Conservation (phyloP, 2,329 filamentous ascomycete genomes). For the Fusarium staphyleae region DNA sequence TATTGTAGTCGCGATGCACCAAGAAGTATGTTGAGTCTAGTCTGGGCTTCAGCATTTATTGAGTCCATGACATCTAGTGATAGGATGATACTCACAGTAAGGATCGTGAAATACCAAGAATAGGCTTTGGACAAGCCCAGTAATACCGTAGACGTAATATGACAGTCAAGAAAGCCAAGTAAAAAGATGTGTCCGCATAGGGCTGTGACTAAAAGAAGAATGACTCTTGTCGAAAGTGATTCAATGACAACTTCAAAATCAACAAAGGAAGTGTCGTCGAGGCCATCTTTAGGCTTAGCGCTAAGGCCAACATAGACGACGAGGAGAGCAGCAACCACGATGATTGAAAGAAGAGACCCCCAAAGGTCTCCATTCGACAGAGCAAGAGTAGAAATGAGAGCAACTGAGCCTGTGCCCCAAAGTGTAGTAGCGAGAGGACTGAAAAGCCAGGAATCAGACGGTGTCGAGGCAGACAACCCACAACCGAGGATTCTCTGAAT, state of each 20-base stretch:
- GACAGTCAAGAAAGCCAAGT: slow-evolving; percentile 36
- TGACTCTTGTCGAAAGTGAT: slow-evolving; percentile 36
- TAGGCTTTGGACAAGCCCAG: slow-evolving; percentile 44
- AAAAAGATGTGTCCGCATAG: slow-evolving; percentile 28
- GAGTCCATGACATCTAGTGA: rapidly evolving
- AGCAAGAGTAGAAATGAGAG: slow-evolving; percentile 14
- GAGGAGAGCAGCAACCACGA: slow-evolving; percentile 42
- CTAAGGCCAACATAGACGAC: slow-evolving; percentile 41
- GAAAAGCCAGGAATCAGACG: neutral
- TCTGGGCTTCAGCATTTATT: neutral
- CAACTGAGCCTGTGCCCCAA: neutral
- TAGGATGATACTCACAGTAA: slow-evolving; percentile 38
- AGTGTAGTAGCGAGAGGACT: neutral
- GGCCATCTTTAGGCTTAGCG: neutral
- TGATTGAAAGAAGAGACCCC: slow-evolving; percentile 32
- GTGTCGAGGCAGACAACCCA: neutral
- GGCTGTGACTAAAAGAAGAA: slow-evolving; percentile 21
- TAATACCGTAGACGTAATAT: slow-evolving; percentile 20
- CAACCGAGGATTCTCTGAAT: slow-evolving; percentile 8
- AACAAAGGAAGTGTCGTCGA: neutral
- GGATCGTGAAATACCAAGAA: slow-evolving; percentile 47
- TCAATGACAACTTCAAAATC: slow-evolving; percentile 39
- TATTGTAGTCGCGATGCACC: slow-evolving; percentile 41
- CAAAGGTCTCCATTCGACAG: slow-evolving; percentile 42
- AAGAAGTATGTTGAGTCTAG: slow-evolving; percentile 45